Percentiles rank a stretch among this genome's conserved stretches.
Conservation (phyloP, 768 basidiomycete species). For the Auricularia sp. region DNA sequence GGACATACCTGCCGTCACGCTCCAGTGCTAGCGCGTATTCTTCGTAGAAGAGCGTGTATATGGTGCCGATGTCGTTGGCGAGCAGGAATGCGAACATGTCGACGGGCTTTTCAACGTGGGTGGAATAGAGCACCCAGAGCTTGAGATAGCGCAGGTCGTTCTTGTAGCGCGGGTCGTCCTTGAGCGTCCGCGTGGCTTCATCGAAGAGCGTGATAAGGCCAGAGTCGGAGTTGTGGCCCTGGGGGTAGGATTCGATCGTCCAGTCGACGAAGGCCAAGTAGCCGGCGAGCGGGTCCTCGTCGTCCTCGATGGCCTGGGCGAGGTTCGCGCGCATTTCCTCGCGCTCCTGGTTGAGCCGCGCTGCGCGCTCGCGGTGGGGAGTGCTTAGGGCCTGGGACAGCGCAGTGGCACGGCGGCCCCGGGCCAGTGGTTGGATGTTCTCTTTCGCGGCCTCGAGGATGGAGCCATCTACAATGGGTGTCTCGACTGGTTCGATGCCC, state of each 20-base stretch:
- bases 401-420: conserved; percentile 69
- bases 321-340: conserved; percentile 63
- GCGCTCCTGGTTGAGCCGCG: conserved; percentile 27
- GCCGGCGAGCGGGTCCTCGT: conserved; percentile 73
- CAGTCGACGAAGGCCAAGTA: conserved; percentile 86
- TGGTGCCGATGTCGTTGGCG: conserved; percentile 79
- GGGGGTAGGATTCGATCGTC: conserved; percentile 78
- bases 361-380: conserved; percentile 67
- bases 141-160: conserved; percentile 81
- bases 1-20: conserved; percentile 52
- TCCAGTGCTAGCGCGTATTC: conserved; percentile 82
- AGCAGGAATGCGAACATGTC: conserved; percentile 82
- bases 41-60: conserved; percentile 76
- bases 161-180: conserved; percentile 73
- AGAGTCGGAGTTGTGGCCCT: conserved; percentile 54
- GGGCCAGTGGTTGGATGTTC: conserved; percentile 74
- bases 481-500: not conserved
- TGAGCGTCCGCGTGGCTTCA: conserved; percentile 72
- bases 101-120: conserved; percentile 59
- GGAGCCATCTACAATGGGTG: conserved; percentile 62
- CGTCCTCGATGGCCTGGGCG: conserved; percentile 46
- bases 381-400: conserved; percentile 65
- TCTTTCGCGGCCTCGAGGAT: conserved; percentile 77
- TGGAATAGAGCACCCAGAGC: conserved; percentile 83
- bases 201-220: conserved; percentile 76